Evolutionary conservation across 768 basidiomycete species (phyloP).

Genomic region (Saitozyma podzolica): DNA sequence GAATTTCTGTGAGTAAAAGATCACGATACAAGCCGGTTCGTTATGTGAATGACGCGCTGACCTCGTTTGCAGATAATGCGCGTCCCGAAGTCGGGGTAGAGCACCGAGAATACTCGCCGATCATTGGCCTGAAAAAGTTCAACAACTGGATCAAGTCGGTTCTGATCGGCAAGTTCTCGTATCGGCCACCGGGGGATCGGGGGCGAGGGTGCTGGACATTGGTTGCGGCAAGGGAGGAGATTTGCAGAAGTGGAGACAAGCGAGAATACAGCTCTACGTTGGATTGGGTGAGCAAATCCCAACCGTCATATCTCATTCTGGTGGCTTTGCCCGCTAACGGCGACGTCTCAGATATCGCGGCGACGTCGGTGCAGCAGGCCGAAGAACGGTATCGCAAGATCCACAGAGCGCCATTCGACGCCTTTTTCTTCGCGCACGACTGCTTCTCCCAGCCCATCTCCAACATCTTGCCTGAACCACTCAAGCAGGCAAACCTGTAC

Average conservation of each 20-base stretch:
- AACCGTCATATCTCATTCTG: background rate
- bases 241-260: constrained; percentile 90
- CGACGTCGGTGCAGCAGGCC: constrained; percentile 86
- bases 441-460: constrained; percentile 77
- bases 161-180: constrained; percentile 84
- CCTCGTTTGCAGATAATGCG: constrained; percentile 68
- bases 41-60: background rate
- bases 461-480: constrained; percentile 65
- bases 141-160: constrained; percentile 99
- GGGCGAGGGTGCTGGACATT: constrained; percentile 86
- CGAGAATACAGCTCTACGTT: constrained; percentile 72
- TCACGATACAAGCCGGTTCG: background rate
- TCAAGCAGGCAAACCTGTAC: constrained; percentile 65
- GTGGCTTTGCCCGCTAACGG: too few species aligned
- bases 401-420: constrained; percentile 65
- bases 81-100: constrained; percentile 87
- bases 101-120: constrained; percentile 83
- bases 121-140: constrained; percentile 94
- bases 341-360: constrained; percentile 71
- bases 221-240: constrained; percentile 99
- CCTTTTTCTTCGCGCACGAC: constrained; percentile 80
- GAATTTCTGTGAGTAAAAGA: constrained; percentile 39
- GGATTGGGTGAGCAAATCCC: constrained; percentile 69
- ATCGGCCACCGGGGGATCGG: constrained; percentile 57
- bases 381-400: constrained; percentile 63